Percentiles rank a stretch among this genome's conserved stretches.
phyloP scores from a whole-genome alignment of 371 early-diverging fungal species.

The Mucor ambiguus region DNA sequence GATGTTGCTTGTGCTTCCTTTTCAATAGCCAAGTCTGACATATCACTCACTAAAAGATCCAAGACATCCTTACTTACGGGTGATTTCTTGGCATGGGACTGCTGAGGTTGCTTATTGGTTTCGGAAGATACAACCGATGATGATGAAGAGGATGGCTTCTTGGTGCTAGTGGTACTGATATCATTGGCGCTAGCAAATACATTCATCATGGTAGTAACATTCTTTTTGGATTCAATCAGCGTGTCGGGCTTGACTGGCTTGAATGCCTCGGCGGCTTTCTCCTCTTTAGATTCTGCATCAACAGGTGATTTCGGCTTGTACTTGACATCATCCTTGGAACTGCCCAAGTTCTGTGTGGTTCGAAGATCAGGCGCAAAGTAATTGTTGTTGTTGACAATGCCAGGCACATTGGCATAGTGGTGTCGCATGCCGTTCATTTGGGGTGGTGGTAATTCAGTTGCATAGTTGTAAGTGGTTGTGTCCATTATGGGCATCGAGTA shows the following conservation, averaged over 20 bases:
- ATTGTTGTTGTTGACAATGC: constrained; percentile 13
- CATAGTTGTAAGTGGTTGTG: background rate
- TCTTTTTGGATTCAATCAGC: constrained; percentile 34
- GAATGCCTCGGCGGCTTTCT: constrained; percentile 21
- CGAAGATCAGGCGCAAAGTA: constrained; percentile 37
- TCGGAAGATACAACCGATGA: background rate
- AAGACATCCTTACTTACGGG: constrained; percentile 19
- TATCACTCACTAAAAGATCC: constrained; percentile 13
- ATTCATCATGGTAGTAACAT: constrained; percentile 37
- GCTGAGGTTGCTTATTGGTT: background rate
- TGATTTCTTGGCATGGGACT: constrained; percentile 13
- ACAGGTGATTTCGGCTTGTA: background rate
- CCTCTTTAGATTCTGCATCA: constrained; percentile 17
- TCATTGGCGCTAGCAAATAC: constrained; percentile 22
- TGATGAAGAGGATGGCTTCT: background rate
- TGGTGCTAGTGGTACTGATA: background rate
- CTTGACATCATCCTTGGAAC: constrained; percentile 15
- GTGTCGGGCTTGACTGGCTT: constrained; percentile 24
- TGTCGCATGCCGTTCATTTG: constrained; percentile 30
- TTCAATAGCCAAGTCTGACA: background rate
- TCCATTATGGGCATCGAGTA: constrained; percentile 15
- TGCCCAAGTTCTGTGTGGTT: constrained; percentile 38
- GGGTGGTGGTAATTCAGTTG: background rate
- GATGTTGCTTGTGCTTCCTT: background rate
- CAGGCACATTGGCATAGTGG: constrained; percentile 38